These are phyloP conservation scores for Xylaria multiplex DNA, from an alignment of 2,329 filamentous ascomycete genomes.

Conservation along the genomic window DNA sequence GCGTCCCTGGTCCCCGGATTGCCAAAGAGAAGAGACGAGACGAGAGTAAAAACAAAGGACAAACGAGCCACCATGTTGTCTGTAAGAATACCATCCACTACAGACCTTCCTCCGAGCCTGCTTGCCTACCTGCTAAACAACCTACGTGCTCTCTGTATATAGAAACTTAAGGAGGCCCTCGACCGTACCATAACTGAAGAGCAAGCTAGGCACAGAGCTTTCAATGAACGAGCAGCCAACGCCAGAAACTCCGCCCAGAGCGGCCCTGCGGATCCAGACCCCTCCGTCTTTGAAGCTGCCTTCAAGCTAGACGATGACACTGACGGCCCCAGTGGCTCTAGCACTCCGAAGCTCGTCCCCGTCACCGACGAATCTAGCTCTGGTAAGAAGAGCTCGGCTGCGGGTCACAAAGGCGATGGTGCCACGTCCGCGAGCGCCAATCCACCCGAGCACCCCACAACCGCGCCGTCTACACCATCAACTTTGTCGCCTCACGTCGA, in stretches of 20 bases:
- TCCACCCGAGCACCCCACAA: constrained; percentile 40
- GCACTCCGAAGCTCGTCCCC: constrained; percentile 62
- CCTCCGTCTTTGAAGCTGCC: constrained; percentile 85
- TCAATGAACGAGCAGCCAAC: constrained; percentile 57
- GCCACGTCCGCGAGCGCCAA: constrained; percentile 23
- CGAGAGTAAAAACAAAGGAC: constrained; percentile 6
- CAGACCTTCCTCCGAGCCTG: too few species aligned
- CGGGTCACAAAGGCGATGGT: constrained; percentile 28
- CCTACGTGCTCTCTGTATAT: constrained; percentile 50
- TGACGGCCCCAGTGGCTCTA: constrained; percentile 71
- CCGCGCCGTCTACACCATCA: constrained; percentile 40
- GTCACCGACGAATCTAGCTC: constrained; percentile 33
- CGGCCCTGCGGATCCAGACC: constrained; percentile 71
- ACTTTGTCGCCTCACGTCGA: constrained; percentile 80
- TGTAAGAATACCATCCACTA: constrained; percentile 35
- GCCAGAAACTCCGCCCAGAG: constrained; percentile 56
- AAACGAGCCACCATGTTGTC: constrained; percentile 44
- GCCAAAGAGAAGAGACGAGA: constrained; percentile 9
- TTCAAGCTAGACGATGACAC: constrained; percentile 90
- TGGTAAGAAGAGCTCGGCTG: constrained; percentile 35
- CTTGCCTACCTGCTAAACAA: constrained; percentile 23
- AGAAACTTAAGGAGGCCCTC: constrained; percentile 86
- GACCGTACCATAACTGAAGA: constrained; percentile 91
- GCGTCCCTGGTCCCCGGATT: constrained; percentile 6
- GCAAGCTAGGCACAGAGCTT: constrained; percentile 77